Percentiles rank a stretch among this genome's conserved stretches.
Conservation (phyloP, 345 rosid species). For the Sonneratia caseolaris region DNA sequence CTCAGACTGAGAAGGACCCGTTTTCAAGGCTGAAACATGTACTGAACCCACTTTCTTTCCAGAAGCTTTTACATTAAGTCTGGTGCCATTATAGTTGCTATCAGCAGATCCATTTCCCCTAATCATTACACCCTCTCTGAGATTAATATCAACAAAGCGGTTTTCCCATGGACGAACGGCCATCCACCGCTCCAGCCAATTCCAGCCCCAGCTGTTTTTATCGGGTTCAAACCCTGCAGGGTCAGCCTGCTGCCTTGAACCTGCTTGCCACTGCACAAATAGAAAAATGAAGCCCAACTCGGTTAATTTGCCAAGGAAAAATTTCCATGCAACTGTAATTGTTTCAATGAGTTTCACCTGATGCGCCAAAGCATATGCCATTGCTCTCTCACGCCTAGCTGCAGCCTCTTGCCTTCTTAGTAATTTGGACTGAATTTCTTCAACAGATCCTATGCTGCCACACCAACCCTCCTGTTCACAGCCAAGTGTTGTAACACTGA, state of each 20-base stretch:
- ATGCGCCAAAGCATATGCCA: slow-evolving; percentile 87
- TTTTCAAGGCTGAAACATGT: slow-evolving; percentile 44
- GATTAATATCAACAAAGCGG: slow-evolving; percentile 83
- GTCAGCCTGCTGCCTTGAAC: slow-evolving; percentile 55
- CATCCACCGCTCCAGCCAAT: slow-evolving; percentile 99
- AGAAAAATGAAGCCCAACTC: slow-evolving; percentile 1
- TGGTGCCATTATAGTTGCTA: slow-evolving; percentile 35
- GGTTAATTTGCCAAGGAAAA: not conserved
- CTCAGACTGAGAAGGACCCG: slow-evolving; percentile 59
- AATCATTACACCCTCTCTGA: slow-evolving; percentile 62
- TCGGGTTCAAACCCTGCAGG: slow-evolving; percentile 76
- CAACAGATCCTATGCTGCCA: slow-evolving; percentile 88
- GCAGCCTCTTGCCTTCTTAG: slow-evolving; percentile 97
- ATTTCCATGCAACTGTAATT: not conserved
- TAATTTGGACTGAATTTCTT: slow-evolving; percentile 85
- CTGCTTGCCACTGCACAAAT: slow-evolving; percentile 87
- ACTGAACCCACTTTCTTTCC: slow-evolving; percentile 41
- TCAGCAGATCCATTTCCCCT: slow-evolving; percentile 37
- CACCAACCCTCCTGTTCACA: slow-evolving; percentile 91
- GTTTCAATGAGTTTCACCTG: slow-evolving; percentile 39
- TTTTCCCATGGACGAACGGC: slow-evolving; percentile 99
- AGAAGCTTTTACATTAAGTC: slow-evolving; percentile 37
- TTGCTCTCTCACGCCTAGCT: slow-evolving; percentile 97
- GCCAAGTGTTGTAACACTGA: slow-evolving; percentile 2
- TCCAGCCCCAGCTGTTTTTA: slow-evolving; percentile 99